Evolutionary conservation across 306 rosid genomes (phyloP), one percentile per base, ranked within the genome.

Genomic region (Fragaria ananassa): DNA sequence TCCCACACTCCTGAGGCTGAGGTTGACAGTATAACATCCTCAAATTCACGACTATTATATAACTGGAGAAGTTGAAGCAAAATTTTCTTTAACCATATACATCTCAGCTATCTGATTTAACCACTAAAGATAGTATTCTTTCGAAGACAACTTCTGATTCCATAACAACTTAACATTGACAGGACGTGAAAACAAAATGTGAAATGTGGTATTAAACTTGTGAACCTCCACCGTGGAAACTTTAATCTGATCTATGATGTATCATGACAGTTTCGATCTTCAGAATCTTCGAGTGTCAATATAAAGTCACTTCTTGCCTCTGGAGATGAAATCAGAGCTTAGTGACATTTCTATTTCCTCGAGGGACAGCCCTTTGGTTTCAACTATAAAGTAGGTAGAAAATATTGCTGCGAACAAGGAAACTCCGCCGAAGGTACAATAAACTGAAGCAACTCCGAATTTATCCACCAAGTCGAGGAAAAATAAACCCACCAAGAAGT

Each of bases 281-380:
- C 65, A 3, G 12, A 34, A 71, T 34, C 74, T 31, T 18, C 19
- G 4, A 39, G 12, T 4, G 23, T 35, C 13, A 6, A 10, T 19
- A 47, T 15, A 18, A n/a, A 17, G 6, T 81, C 75, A 86, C 65
- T 63, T 77, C 68, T 63, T 77, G 81, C 75, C 79, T 81, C 85
- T 79, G 70, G 88, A 71, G 23, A 2, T 27, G 78, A 75, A 34
- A 68, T 91, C 82, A 18, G 82, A 77, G 72, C 60, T 81, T 15
- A 91, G 79, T 23, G 96, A 87, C 82, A 85, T 84, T 83, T 93
- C 98, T 76, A 93, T 91, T 79, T 91, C 97, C 83, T 93, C 98
- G 2, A 93, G 89, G 69, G 98, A 91, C 29, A 96, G 90, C 63
- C 96, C 97, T 68, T 86, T 93, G 3, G 98, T 93, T 82, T 93